Conservation (phyloP, 805 yeast genomes). For the Starmera amethionina region DNA sequence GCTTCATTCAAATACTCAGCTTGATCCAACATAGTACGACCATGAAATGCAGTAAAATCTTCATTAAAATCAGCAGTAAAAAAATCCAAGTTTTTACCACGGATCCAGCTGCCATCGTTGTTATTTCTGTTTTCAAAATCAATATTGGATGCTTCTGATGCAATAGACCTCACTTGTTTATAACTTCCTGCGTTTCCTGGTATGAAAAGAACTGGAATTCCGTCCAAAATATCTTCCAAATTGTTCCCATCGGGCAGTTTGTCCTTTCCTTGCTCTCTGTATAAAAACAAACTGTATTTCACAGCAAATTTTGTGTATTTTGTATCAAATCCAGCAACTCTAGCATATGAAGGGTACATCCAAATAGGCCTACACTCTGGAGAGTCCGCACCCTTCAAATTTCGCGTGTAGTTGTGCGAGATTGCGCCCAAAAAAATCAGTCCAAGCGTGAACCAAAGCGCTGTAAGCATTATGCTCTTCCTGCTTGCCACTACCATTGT, state of each 20-base stretch:
- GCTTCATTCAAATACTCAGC: conserved; percentile 92
- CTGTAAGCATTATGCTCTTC: not conserved
- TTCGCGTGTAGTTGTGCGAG: not conserved
- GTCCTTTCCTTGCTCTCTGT: conserved; percentile 75
- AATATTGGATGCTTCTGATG: conserved; percentile 61
- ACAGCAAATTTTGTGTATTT: conserved; percentile 59
- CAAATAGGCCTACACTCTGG: conserved; percentile 56
- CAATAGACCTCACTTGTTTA: conserved; percentile 85
- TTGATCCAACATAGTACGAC: conserved; percentile 85
- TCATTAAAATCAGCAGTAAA: conserved; percentile 92
- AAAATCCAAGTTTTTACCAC: conserved; percentile 56
- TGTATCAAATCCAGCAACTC: conserved; percentile 63
- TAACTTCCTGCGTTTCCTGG: conserved; percentile 98
- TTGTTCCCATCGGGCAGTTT: conserved; percentile 34
- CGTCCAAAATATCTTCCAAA: conserved; percentile 33
- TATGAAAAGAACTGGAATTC: conserved; percentile 84
- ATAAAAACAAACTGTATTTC: conserved; percentile 77
- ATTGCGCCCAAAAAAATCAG: not conserved
- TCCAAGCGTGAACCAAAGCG: conserved; percentile 1
- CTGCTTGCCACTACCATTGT: not conserved
- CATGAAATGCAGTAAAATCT: conserved; percentile 94
- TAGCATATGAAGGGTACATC: conserved; percentile 81
- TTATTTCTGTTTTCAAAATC: conserved; percentile 28
- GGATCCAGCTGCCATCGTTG: conserved; percentile 13
- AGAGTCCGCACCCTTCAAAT: conserved; percentile 32